Evolutionary conservation across 2,329 filamentous ascomycete species (phyloP).

Genomic region (Alternaria atra): DNA sequence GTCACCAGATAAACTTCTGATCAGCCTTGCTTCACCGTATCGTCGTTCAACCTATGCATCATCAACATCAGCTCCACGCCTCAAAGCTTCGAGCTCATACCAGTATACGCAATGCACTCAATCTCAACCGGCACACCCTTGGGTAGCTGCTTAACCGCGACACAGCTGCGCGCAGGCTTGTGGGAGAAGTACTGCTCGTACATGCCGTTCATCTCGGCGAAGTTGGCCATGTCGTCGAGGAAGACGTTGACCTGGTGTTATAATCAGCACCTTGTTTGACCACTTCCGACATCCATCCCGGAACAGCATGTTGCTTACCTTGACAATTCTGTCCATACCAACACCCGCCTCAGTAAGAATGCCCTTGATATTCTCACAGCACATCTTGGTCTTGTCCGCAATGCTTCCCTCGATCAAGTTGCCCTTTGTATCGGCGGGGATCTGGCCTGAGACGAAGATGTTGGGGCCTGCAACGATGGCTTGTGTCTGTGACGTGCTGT

Average conservation of each 20-base stretch:
- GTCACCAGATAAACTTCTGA: too few relatives aligned
- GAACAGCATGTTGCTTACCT: constrained; percentile 61
- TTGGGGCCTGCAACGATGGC: constrained; percentile 74
- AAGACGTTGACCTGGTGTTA: constrained; percentile 69
- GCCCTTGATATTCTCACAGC: constrained; percentile 81
- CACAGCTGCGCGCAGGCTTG: constrained; percentile 88
- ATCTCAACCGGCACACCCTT: constrained; percentile 90
- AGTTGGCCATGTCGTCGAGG: constrained; percentile 89
- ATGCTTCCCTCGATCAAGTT: constrained; percentile 71
- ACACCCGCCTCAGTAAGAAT: constrained; percentile 85
- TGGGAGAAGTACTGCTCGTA: constrained; percentile 84
- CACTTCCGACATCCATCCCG: background rate
- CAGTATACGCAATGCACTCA: constrained; percentile 77
- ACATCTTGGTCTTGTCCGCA: constrained; percentile 73
- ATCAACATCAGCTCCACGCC: constrained; percentile 13
- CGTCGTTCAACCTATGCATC: constrained; percentile 21
- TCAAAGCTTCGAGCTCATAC: constrained; percentile 40
- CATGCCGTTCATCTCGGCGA: constrained; percentile 84
- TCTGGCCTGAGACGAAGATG: constrained; percentile 78
- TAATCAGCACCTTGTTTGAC: background rate
- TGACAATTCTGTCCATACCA: constrained; percentile 81
- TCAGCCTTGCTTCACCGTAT: background rate
- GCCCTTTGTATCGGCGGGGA: constrained; percentile 72
- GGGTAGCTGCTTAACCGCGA: constrained; percentile 87
- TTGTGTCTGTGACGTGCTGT: constrained; percentile 51